Evolutionary conservation across 116 monocot species (phyloP).

Genomic region (Cymodocea nodosa): DNA sequence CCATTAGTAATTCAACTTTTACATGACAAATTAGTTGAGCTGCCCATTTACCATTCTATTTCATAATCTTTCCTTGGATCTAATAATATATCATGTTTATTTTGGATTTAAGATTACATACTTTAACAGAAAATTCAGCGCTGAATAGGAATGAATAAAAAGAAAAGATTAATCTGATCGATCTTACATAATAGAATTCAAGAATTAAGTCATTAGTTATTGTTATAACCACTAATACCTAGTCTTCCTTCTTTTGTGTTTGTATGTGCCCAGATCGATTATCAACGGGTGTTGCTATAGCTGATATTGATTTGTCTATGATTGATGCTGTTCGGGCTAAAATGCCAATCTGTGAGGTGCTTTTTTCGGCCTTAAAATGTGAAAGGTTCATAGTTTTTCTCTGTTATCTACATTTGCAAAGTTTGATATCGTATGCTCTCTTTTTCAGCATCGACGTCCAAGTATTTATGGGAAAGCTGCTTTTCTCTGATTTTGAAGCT

Average conservation of each 20-base stretch:
- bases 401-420: background rate
- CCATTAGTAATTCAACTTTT: background rate
- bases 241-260: background rate
- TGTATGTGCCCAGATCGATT: conserved; percentile 38
- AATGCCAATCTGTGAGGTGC: conserved; percentile 70
- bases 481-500: background rate
- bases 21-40: too few relatives aligned
- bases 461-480: conserved; percentile 4
- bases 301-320: conserved; percentile 55
- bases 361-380: background rate
- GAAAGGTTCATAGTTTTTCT: background rate
- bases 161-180: too few relatives aligned
- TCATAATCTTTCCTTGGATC: background rate
- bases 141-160: too few relatives aligned
- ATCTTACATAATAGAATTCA: too few relatives aligned
- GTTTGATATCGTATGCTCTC: background rate
- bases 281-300: conserved; percentile 57
- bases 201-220: too few relatives aligned
- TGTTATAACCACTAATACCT: too few relatives aligned
- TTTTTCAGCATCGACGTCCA: conserved; percentile 17
- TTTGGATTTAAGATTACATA: too few relatives aligned
- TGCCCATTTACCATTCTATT: background rate
- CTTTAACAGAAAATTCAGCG: too few relatives aligned
- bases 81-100: background rate
- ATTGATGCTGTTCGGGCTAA: conserved; percentile 61